Percentiles rank a stretch among this genome's conserved stretches.
Conservation (phyloP, 352 stramenopile genomes). For the Pythium monospermum region DNA sequence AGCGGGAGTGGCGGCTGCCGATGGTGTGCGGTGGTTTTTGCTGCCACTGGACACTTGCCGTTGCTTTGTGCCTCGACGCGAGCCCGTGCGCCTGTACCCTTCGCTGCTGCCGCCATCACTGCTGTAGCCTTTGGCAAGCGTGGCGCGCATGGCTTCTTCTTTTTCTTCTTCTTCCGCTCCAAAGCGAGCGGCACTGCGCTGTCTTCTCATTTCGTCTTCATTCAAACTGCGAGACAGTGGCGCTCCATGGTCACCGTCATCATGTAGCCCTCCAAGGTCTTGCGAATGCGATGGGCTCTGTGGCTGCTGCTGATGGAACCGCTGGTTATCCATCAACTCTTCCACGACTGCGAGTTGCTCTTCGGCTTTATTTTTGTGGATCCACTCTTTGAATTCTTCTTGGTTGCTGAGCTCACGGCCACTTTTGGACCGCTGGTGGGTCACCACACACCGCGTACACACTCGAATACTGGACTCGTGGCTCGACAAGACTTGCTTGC, state of each 20-base stretch:
- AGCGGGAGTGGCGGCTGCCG: too few relatives aligned
- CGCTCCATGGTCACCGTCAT: slow-evolving; percentile 13
- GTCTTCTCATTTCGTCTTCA: slow-evolving; percentile 18
- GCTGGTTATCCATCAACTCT: slow-evolving; percentile 16
- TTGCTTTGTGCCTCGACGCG: not conserved
- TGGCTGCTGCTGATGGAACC: slow-evolving; percentile 22
- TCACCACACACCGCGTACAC: slow-evolving; percentile 79
- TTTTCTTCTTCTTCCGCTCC: slow-evolving; percentile 72
- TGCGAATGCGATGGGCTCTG: slow-evolving; percentile 63
- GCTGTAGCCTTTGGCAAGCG: slow-evolving; percentile 23
- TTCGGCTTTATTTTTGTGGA: slow-evolving; percentile 51
- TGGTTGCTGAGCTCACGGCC: slow-evolving; percentile 66
- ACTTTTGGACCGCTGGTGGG: slow-evolving; percentile 70
- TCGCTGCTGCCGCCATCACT: slow-evolving; percentile 22
- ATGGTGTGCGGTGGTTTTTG: not conserved
- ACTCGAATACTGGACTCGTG: slow-evolving; percentile 82
- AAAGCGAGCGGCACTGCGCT: slow-evolving; percentile 15
- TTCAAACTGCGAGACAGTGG: slow-evolving; percentile 22
- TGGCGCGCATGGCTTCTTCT: slow-evolving; percentile 39
- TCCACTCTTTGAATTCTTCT: slow-evolving; percentile 80
- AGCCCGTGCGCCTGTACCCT: slow-evolving; percentile 1
- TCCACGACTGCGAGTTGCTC: slow-evolving; percentile 28
- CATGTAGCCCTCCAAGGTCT: slow-evolving; percentile 44
- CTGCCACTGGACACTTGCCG: not conserved
- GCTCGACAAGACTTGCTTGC: slow-evolving; percentile 69